Base-by-base conservation (phyloP, 495 filamentous ascomycete species). In the Saxophila tyrrhenica region DNA sequence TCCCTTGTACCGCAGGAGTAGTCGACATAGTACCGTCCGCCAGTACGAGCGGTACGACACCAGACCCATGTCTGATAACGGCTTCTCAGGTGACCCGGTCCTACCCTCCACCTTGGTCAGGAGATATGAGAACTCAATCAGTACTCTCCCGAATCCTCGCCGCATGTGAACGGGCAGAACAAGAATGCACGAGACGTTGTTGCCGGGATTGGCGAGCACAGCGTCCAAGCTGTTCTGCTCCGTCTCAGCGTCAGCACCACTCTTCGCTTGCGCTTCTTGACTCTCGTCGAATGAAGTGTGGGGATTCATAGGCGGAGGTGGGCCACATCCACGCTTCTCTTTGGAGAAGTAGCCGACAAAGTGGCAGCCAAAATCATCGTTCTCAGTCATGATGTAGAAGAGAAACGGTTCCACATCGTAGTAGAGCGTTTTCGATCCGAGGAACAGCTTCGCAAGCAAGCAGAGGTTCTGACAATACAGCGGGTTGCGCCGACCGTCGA, bases 281-380 rank as follows among this genome's bases (percentile, higher is more conserved):
- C 3, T 39, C 16, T 50, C 55, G 39, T 52, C 51, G 29, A 48
- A 49, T 1, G 47, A 42, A 43, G n/a, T 50, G 22, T 55, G 39
- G 5, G 45, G 15, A 21, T 54, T 32, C 22, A 39, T 23, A 0
- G 50, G 45, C 8, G 58, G 53, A 16, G 51, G 46, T 7, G 51
- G 50, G 1, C 55, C 59, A 42, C 50, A 55, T 1, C 59, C 55
- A n/a, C 92, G 80, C 70, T 98, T 98, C 67, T 98, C 92, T 72
- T 98, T 98, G 52, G 94, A 97, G 64, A 98, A 98, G 65, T 98
- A 98, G 17, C 92, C 92, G 42, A 98, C 94, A 63, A 98, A 96
- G 67, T 97, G 92, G 64, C 89, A 96, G 19, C 92, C 92, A 35
- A 85, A 70, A 32, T 95, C 87, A 61, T 98, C 89, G 60, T 83